Percentiles rank a stretch among this genome's conserved stretches.
phyloP scores from a whole-genome alignment of 2,329 filamentous ascomycete species.

The Chrysosphaeria jannelii region DNA sequence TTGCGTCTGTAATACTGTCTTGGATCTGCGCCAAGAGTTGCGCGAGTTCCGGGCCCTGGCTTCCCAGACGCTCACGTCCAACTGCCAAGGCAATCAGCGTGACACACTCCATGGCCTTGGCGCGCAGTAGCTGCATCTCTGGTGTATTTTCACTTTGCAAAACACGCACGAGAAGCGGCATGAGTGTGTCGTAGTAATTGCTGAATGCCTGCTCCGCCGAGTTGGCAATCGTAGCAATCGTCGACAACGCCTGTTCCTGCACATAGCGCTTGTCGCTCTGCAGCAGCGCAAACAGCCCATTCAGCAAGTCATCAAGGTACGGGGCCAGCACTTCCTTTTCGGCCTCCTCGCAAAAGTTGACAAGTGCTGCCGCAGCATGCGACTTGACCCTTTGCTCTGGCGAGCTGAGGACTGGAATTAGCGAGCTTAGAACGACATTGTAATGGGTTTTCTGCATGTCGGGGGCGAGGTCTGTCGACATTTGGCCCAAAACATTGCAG shows the following conservation, averaged over 20 bases:
- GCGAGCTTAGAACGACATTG: slow-evolving; percentile 56
- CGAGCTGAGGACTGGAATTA: slow-evolving; percentile 75
- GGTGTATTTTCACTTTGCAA: slow-evolving; percentile 74
- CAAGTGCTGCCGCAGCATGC: slow-evolving; percentile 84
- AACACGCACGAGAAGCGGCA: slow-evolving; percentile 81
- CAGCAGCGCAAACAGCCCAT: slow-evolving; percentile 59
- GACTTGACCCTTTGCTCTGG: slow-evolving; percentile 84
- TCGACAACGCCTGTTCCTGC: slow-evolving; percentile 89
- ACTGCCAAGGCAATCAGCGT: slow-evolving; percentile 88
- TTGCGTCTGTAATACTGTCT: slow-evolving; percentile 55
- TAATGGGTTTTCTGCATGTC: slow-evolving; percentile 96
- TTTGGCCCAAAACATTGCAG: slow-evolving; percentile 95
- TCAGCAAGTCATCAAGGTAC: slow-evolving; percentile 68
- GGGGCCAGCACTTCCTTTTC: slow-evolving; percentile 78
- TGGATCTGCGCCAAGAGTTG: slow-evolving; percentile 72
- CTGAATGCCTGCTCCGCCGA: slow-evolving; percentile 84
- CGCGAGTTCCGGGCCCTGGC: slow-evolving; percentile 64
- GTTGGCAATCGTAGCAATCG: slow-evolving; percentile 96
- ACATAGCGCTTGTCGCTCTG: slow-evolving; percentile 87
- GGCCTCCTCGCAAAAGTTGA: slow-evolving; percentile 97
- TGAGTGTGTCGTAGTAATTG: slow-evolving; percentile 84
- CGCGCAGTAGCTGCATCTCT: slow-evolving; percentile 67
- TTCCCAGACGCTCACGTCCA: slow-evolving; percentile 69
- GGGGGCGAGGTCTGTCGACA: slow-evolving; percentile 96
- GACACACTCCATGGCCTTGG: slow-evolving; percentile 97